Evolutionary conservation across 2,329 filamentous ascomycete species (phyloP), one percentile per base, ranked within the genome.

Genomic region (Berkeleyomyces rouxiae): DNA sequence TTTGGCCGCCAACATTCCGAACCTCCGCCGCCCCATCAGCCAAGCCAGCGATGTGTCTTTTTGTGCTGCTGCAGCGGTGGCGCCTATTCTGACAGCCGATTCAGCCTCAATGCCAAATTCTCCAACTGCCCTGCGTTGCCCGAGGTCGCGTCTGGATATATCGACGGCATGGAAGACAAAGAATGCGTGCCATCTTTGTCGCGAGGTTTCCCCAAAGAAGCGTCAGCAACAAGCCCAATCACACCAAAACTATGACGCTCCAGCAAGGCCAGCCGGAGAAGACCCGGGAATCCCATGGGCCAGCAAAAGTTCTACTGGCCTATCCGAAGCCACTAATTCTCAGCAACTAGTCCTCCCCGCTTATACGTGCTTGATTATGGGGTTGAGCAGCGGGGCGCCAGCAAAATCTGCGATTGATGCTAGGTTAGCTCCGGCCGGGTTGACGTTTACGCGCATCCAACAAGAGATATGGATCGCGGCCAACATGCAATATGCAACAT

Each of bases 261-360:
- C 11, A 47, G 23, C 23, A 53, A 53, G n/a, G 0, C 16, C 40
- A 37, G 55, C 60, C 63, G 63, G 60, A 64, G 63, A 64, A 64
- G 59, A 62, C 57, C 63, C 63, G 63, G 63, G 7, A 64, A 64
- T 62, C 63, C 23, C 60, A 60, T 61, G 61, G 47, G 36, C 23
- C 43, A 58, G 9, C 40, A 40, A 31, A 43, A 59, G 33, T 60
- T 23, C 57, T 58, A 40, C 39, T 64, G 60, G 57, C 60, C 60
- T 64, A 62, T 62, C 57, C 55, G n/a, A 60, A n/a, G 46, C 44
- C 42, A 64, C 43, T 53, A 64, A 64, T 64, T 62, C 63, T 64
- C 60, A 64, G 63, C 59, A 64, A 59, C 58, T 13, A 55, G 33
- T 13, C 49, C 49, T 55, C 49, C 33, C 49, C 49, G 49, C 49